Evolutionary conservation across 75 land plant genomes (phyloP).

Genomic region (Cryptomeria japonica): DNA sequence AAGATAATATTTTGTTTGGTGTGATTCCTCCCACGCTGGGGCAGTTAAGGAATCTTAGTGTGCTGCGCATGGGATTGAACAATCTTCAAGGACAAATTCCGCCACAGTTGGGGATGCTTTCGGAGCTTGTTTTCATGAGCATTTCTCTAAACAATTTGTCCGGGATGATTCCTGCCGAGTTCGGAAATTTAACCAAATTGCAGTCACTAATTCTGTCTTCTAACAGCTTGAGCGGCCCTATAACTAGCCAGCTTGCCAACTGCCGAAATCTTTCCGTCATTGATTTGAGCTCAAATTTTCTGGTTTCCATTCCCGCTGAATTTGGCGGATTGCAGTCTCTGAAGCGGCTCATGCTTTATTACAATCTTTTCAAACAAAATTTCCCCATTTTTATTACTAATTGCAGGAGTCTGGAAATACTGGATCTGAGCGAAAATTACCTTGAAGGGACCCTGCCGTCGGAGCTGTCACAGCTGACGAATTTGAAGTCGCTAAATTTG

Average conservation of each 20-base stretch:
- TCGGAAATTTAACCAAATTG: constrained; percentile 12
- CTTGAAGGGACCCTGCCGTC: constrained; percentile 51
- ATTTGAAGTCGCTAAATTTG: constrained; percentile 39
- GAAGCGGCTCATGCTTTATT: constrained; percentile 29
- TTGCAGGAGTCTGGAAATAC: constrained; percentile 26
- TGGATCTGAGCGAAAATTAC: constrained; percentile 42
- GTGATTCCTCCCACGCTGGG: constrained; percentile 58
- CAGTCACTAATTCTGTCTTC: background rate
- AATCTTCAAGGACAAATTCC: constrained; percentile 63
- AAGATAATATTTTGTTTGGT: constrained; percentile 67
- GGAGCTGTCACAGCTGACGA: constrained; percentile 41
- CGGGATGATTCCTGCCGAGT: background rate
- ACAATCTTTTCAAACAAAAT: constrained; percentile 49
- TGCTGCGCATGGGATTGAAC: constrained; percentile 46
- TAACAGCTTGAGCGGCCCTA: constrained; percentile 29
- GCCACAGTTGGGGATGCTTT: constrained; percentile 35
- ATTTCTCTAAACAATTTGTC: constrained; percentile 40
- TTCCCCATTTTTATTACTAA: constrained; percentile 66
- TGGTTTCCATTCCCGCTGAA: constrained; percentile 53
- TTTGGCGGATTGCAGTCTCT: constrained; percentile 43
- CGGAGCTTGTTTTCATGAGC: constrained; percentile 32
- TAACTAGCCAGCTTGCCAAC: constrained; percentile 19
- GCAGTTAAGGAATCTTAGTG: constrained; percentile 24
- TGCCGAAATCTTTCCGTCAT: constrained; percentile 14
- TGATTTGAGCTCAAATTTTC: constrained; percentile 24